These are phyloP conservation scores for Grammothele lineata DNA, from an alignment of 768 basidiomycete species.

Conservation along the genomic window DNA sequence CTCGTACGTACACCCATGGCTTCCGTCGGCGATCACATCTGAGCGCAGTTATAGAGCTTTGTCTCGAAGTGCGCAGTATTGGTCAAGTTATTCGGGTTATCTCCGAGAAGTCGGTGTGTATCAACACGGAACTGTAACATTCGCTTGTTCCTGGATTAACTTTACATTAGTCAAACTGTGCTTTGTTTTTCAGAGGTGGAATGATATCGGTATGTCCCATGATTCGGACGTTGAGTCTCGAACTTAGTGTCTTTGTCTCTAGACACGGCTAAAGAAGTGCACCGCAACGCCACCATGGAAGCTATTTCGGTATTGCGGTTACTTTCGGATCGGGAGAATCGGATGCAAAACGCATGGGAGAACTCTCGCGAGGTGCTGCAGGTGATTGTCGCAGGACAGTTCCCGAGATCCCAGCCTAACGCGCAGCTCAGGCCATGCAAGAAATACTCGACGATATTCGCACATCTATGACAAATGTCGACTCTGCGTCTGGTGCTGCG, in stretches of 20 bases:
- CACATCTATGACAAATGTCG: not conserved
- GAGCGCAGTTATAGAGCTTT: slow-evolving; percentile 46
- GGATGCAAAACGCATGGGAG: slow-evolving; percentile 23
- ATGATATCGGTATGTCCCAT: slow-evolving; percentile 58
- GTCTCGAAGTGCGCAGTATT: slow-evolving; percentile 74
- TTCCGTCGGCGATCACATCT: not conserved
- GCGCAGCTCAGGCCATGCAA: slow-evolving; percentile 9
- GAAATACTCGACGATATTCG: slow-evolving; percentile 4
- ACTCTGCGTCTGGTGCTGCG: not conserved
- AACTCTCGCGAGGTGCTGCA: slow-evolving; percentile 19
- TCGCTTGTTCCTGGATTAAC: no score
- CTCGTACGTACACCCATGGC: slow-evolving; percentile 34
- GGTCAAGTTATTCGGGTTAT: slow-evolving; percentile 85
- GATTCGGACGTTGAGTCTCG: not conserved
- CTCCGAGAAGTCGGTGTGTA: slow-evolving; percentile 71
- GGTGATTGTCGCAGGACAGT: no score
- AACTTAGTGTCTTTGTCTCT: not conserved
- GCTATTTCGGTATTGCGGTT: slow-evolving; percentile 46
- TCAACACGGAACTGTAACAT: no score
- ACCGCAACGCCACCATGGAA: slow-evolving; percentile 60
- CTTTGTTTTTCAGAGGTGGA: slow-evolving; percentile 68
- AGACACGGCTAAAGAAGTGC: slow-evolving; percentile 65
- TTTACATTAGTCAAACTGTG: slow-evolving; percentile 65
- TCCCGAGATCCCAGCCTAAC: no score
- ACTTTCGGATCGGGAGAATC: slow-evolving; percentile 42